Evolutionary conservation across 2,329 filamentous ascomycete genomes (phyloP).

Genomic region (Shiraia bambusicola): DNA sequence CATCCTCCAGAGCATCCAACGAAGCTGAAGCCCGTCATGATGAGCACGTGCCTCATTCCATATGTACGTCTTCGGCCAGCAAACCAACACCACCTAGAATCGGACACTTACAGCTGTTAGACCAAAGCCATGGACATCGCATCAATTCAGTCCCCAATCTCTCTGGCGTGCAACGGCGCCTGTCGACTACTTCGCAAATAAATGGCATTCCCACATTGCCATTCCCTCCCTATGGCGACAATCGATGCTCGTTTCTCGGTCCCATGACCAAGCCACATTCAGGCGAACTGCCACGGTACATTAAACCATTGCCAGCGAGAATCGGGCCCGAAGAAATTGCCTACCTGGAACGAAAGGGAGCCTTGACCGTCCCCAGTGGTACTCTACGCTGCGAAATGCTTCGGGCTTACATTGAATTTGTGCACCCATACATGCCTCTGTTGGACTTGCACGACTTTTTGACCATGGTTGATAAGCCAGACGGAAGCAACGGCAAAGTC

Average conservation of each 20-base stretch:
- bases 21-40: constrained; percentile 52
- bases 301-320: constrained; percentile 75
- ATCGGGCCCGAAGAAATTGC: constrained; percentile 79
- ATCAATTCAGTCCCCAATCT: constrained; percentile 41
- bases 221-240: constrained; percentile 40
- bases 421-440: constrained; percentile 92
- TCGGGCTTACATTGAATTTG: constrained; percentile 80
- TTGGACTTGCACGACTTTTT: constrained; percentile 67
- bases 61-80: constrained; percentile 54
- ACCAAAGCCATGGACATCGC: constrained; percentile 52
- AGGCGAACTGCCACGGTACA: constrained; percentile 63
- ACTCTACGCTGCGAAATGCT: constrained; percentile 77
- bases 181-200: constrained; percentile 45
- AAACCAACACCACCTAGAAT: constrained; percentile 9
- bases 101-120: constrained; percentile 36
- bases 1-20: constrained; percentile 43
- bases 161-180: constrained; percentile 49
- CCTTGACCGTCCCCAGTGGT: constrained; percentile 71
- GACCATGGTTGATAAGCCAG: constrained; percentile 61
- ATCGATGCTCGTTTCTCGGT: constrained; percentile 43
- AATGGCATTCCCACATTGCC: constrained; percentile 38
- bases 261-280: constrained; percentile 51
- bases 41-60: constrained; percentile 63
- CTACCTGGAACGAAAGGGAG: constrained; percentile 82
- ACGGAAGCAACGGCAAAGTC: constrained; percentile 70